Evolutionary conservation across 257 asterid genomes (phyloP).

Genomic region (Catharanthus roseus): DNA sequence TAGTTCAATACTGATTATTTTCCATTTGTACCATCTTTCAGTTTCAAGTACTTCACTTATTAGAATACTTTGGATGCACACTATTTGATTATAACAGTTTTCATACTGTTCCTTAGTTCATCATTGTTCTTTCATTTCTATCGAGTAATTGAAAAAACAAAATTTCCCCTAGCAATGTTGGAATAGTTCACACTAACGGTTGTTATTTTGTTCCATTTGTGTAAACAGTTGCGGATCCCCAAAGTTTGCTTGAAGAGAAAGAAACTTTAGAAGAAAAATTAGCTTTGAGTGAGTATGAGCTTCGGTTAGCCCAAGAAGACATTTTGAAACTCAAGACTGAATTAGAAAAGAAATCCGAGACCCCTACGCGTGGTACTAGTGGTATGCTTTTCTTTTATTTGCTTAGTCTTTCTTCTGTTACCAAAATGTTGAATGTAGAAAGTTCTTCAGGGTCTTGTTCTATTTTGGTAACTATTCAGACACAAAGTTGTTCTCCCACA

Average conservation of each 20-base stretch:
- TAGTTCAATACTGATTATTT: neutral
- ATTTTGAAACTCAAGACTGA: slow-evolving; percentile 64
- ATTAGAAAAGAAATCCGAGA: slow-evolving; percentile 53
- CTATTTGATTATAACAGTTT: neutral
- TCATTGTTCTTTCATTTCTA: neutral
- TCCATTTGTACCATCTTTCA: neutral
- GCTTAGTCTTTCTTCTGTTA: neutral
- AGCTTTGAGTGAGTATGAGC: slow-evolving; percentile 88
- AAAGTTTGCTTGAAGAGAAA: slow-evolving; percentile 82
- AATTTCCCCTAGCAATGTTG: slow-evolving; percentile 3
- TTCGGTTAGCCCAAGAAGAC: slow-evolving; percentile 95
- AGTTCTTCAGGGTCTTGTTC: neutral
- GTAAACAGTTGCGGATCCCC: slow-evolving; percentile 83
- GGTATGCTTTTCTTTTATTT: slow-evolving; percentile 7
- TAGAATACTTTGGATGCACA: neutral
- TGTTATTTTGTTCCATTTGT: slow-evolving; percentile 17
- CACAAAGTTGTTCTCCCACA: neutral
- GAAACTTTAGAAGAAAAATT: slow-evolving; percentile 78
- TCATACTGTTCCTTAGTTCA: neutral
- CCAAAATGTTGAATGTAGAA: neutral
- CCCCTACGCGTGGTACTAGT: slow-evolving; percentile 35
- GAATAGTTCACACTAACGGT: slow-evolving; percentile 7
- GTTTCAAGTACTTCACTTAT: neutral
- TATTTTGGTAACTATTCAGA: neutral
- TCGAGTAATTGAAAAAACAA: neutral